Percentiles rank a stretch among this genome's conserved stretches.
phyloP scores from a whole-genome alignment of 441 rosid species.

The Populus hybrid region DNA sequence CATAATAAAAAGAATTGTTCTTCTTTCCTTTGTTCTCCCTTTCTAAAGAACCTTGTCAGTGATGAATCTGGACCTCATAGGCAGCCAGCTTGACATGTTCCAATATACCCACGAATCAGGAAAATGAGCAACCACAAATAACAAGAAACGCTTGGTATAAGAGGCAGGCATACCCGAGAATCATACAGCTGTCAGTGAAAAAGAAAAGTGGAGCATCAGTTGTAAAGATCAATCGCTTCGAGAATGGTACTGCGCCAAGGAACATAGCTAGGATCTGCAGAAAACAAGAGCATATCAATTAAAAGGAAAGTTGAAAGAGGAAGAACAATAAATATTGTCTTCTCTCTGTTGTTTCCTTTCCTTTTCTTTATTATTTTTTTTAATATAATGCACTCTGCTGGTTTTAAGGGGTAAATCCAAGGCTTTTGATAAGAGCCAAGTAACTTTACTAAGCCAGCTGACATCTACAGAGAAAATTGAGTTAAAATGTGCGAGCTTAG shows the following conservation, averaged over 20 bases:
- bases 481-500: neutral
- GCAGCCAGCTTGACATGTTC: neutral
- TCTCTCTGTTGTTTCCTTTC: neutral
- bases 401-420: neutral
- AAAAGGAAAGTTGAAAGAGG: neutral
- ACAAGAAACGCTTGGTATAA: neutral
- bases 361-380: neutral
- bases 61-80: neutral
- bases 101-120: neutral
- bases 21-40: neutral
- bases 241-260: slow-evolving; percentile 70
- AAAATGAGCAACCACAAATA: neutral
- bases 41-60: neutral
- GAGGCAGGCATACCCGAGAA: slow-evolving; percentile 72
- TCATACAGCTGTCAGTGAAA: slow-evolving; percentile 96
- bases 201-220: slow-evolving; percentile 84
- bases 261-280: slow-evolving; percentile 85
- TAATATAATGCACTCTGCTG: neutral
- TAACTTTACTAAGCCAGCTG: neutral
- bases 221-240: slow-evolving; percentile 77
- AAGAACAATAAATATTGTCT: neutral
- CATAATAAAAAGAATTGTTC: neutral
- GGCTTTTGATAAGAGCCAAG: neutral
- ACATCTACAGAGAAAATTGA: neutral
- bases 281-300: slow-evolving; percentile 14